Percentiles rank a stretch among this genome's conserved stretches.
Conservation (phyloP, 1,284 basidiomycete genomes). For the Irpex rosettiformis region DNA sequence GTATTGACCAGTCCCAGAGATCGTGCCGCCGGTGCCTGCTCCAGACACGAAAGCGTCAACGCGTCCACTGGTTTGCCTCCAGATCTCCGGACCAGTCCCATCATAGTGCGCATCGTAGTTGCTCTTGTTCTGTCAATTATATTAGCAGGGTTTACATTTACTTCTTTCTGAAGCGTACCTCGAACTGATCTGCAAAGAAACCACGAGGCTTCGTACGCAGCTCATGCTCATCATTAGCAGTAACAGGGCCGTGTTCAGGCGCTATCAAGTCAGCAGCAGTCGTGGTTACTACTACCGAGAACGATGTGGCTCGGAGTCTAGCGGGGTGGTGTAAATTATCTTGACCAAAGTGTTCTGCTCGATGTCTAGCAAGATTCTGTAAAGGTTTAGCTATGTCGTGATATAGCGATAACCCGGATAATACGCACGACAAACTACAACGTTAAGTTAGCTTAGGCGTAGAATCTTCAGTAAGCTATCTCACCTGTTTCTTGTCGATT, state of each 20-base stretch:
- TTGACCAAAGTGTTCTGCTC: constrained; percentile 71
- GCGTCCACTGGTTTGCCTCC: constrained; percentile 85
- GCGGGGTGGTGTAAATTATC: constrained; percentile 26
- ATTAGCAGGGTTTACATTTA: too few species aligned
- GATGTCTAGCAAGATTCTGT: constrained; percentile 79
- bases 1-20: constrained; percentile 82
- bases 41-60: constrained; percentile 92
- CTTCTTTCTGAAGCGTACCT: too few species aligned
- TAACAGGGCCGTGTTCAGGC: constrained; percentile 34
- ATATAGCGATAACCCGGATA: not conserved
- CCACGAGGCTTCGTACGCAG: constrained; percentile 54
- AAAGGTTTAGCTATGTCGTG: not conserved
- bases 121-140: constrained; percentile 88
- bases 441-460: not conserved
- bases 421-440: constrained; percentile 14
- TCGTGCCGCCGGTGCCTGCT: constrained; percentile 93
- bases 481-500: constrained; percentile 90
- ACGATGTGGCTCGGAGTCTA: constrained; percentile 24
- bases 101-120: constrained; percentile 90
- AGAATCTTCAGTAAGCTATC: constrained; percentile 24
- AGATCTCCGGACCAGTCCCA: constrained; percentile 94
- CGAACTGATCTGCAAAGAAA: constrained; percentile 95
- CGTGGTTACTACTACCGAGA: constrained; percentile 55
- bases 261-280: constrained; percentile 38
- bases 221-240: constrained; percentile 38